Percentiles rank a stretch among this genome's conserved stretches.
Evolutionary conservation across 345 rosid genomes (phyloP).

Genomic region (Salix exigua): DNA sequence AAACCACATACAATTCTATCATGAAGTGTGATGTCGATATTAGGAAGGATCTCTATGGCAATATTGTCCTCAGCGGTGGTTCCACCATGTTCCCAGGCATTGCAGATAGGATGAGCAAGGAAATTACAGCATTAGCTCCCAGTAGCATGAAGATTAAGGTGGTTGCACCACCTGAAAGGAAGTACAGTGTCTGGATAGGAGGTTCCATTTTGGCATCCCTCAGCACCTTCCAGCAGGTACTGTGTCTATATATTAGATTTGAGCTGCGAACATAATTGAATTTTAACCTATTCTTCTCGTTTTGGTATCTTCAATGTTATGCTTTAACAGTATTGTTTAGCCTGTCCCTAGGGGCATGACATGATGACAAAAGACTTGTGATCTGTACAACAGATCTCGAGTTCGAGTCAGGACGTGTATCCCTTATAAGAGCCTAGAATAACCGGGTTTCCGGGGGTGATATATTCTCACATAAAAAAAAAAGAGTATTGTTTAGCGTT

Average conservation of each 20-base stretch:
- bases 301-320: neutral
- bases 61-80: slow-evolving; percentile 60
- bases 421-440: too few species aligned
- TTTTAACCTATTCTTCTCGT: neutral
- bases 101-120: slow-evolving; percentile 77
- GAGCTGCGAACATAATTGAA: neutral
- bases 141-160: slow-evolving; percentile 63
- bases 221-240: slow-evolving; percentile 65
- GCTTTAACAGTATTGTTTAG: neutral
- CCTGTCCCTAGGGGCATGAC: too few species aligned
- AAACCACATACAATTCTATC: slow-evolving; percentile 56
- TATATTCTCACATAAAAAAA: too few species aligned
- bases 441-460: too few species aligned
- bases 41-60: slow-evolving; percentile 56
- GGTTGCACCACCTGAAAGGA: slow-evolving; percentile 60
- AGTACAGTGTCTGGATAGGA: slow-evolving; percentile 63
- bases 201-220: slow-evolving; percentile 59
- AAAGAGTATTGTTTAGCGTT: neutral
- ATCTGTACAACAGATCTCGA: too few species aligned
- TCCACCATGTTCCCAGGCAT: slow-evolving; percentile 74
- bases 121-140: slow-evolving; percentile 61
- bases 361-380: too few species aligned
- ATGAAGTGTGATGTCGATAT: slow-evolving; percentile 66
- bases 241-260: neutral
- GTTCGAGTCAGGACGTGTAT: too few species aligned